Conservation (phyloP, 371 early-diverging fungal species). For the Rhizopus sp. region DNA sequence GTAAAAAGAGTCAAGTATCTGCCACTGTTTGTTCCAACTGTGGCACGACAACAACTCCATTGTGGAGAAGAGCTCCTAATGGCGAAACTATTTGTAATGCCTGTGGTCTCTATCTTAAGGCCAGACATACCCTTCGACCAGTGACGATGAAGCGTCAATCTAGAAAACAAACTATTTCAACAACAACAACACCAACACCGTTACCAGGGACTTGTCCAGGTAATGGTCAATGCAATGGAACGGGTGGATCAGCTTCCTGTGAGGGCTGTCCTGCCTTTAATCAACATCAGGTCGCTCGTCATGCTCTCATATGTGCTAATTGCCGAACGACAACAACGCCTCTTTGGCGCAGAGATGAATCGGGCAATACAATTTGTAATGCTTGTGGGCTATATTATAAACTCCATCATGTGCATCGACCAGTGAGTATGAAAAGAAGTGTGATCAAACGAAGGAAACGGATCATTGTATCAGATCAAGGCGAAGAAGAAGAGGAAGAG, state of each 20-base stretch:
- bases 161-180: constrained; percentile 16
- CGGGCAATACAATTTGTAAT: constrained; percentile 81
- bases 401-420: constrained; percentile 77
- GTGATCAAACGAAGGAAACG: constrained; percentile 86
- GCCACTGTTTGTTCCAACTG: constrained; percentile 77
- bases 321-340: constrained; percentile 86
- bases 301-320: constrained; percentile 72
- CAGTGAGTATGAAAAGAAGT: constrained; percentile 77
- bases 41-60: constrained; percentile 82
- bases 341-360: constrained; percentile 84
- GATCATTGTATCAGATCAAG: constrained; percentile 39
- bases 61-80: constrained; percentile 88
- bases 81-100: constrained; percentile 91
- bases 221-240: constrained; percentile 78
- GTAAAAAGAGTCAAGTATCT: constrained; percentile 19
- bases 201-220: constrained; percentile 71
- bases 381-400: constrained; percentile 89
- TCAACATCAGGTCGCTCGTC: constrained; percentile 64
- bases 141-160: constrained; percentile 51
- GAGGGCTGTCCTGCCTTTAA: constrained; percentile 80
- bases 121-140: constrained; percentile 45
- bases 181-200: constrained; percentile 16
- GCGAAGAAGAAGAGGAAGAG: constrained; percentile 3
- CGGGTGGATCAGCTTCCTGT: constrained; percentile 74
- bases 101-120: constrained; percentile 77